Evolutionary conservation across 768 basidiomycete genomes (phyloP), one percentile per base, ranked within the genome.

Genomic region (Tubosaeta sp.): DNA sequence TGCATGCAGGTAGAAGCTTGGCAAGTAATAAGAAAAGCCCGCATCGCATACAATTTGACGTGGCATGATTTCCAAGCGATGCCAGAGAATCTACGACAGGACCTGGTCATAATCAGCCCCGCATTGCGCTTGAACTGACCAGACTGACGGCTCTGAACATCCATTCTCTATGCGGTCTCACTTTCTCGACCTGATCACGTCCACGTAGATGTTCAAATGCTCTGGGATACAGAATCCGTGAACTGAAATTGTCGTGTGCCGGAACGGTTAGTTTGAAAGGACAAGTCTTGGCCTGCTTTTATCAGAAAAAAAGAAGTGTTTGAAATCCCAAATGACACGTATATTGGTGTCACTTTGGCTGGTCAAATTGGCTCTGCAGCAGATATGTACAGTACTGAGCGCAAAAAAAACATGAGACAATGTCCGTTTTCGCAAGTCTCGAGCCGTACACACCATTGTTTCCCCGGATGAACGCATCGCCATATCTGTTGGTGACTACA

Each of bases 401-500:
- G 18, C 29, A 43, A 32, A 18, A 1, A 46, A 27, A 6, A 34
- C 49, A 1, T 49, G 39, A 55, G 24, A 39, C 18, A 21, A 21
- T 13, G 3, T 27, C 27, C 2, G 9, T 24, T 4, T 22, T n/a
- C 19, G 6, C 3, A 7, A 25, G 27, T 22, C 13, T 30, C 10
- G 2, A 24, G 29, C 5, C 13, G 16, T 6, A 62, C 75, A 41
- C 56, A 90, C 93, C 92, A 69, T 94, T 95, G 69, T 94, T 94
- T 30, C 93, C 93, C 41, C 92, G 76, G 54, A 99, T 90, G 70
- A 98, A 99, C 22, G 94, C 87, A 69, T 99, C 94, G 2, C 95
- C 94, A 60, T 95, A 97, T 53, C 77, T 79, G 64, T 94, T 95
- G 30, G 90, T 94, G 43, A 89, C 78, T n/a, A 70, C 61, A 4